Percentiles rank a stretch among this genome's conserved stretches.
phyloP scores from a whole-genome alignment of 2,329 filamentous ascomycete species.

The Dactylellina sp. region DNA sequence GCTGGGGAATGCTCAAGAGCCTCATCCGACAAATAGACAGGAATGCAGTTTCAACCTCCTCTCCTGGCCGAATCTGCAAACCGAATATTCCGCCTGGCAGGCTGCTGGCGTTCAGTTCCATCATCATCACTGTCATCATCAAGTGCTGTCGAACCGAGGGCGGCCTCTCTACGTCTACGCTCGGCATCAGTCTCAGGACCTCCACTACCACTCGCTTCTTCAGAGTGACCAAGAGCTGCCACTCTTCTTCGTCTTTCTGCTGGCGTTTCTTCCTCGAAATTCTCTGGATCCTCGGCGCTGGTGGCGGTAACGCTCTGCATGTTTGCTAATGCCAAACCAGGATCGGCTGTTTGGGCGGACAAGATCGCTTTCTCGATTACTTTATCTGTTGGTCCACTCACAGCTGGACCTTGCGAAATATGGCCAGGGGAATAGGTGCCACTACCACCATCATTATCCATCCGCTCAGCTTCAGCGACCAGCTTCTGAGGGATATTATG shows the following conservation, averaged over 20 bases:
- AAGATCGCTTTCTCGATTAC: slow-evolving; percentile 37
- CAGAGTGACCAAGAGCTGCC: slow-evolving; percentile 73
- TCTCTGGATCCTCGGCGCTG: slow-evolving; percentile 39
- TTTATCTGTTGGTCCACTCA: slow-evolving; percentile 34
- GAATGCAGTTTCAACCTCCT: slow-evolving; percentile 4
- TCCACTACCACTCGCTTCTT: background rate
- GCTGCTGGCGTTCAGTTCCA: slow-evolving; percentile 45
- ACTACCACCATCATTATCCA: slow-evolving; percentile 48
- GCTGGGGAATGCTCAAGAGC: slow-evolving; percentile 2
- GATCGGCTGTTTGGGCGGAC: slow-evolving; percentile 24
- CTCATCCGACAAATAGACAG: background rate
- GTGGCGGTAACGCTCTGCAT: slow-evolving; percentile 20
- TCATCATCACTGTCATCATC: slow-evolving; percentile 52
- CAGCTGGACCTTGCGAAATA: slow-evolving; percentile 5
- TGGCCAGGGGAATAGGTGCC: slow-evolving; percentile 47
- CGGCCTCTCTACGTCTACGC: slow-evolving; percentile 77
- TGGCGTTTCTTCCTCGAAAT: slow-evolving; percentile 74
- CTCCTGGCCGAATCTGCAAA: slow-evolving; percentile 38
- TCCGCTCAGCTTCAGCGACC: slow-evolving; percentile 44
- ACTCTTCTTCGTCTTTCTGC: slow-evolving; percentile 79
- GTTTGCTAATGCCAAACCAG: slow-evolving; percentile 34
- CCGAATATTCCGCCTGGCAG: slow-evolving; percentile 37
- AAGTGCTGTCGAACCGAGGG: slow-evolving; percentile 65
- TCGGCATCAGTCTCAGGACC: slow-evolving; percentile 77
- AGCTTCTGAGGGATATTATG: slow-evolving; percentile 45